Percentiles rank a stretch among this genome's conserved stretches.
Conservation (phyloP, 2,329 filamentous ascomycete genomes). For the Colletotrichum acutatum region DNA sequence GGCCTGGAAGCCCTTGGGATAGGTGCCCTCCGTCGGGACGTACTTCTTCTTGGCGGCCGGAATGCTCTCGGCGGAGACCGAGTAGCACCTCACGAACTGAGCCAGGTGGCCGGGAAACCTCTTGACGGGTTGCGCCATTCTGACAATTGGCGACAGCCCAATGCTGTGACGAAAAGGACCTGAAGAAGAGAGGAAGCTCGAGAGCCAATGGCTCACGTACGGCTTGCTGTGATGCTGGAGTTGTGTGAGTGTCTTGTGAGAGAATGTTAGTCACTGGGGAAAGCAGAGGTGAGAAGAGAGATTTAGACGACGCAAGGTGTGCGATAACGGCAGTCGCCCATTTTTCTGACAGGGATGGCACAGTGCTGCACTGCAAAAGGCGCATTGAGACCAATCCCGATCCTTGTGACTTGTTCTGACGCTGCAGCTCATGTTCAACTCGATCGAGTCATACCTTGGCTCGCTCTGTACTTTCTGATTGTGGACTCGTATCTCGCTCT, state of each 20-base stretch:
- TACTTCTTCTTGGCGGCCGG: slow-evolving; percentile 90
- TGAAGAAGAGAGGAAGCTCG: not conserved
- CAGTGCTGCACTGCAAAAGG: slow-evolving; percentile 1
- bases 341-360: slow-evolving; percentile 24
- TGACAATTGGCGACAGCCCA: slow-evolving; percentile 8
- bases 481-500: too few species aligned
- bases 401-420: not conserved
- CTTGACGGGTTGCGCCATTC: slow-evolving; percentile 35
- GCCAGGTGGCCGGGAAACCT: slow-evolving; percentile 34
- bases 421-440: not conserved
- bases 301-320: slow-evolving; percentile 13
- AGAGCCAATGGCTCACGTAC: slow-evolving; percentile 29
- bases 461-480: too few species aligned
- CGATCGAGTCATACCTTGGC: too few species aligned
- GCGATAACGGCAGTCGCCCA: slow-evolving; percentile 28
- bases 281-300: slow-evolving; percentile 15
- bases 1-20: slow-evolving; percentile 89
- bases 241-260: not conserved
- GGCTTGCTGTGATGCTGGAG: slow-evolving; percentile 1
- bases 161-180: not conserved
- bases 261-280: slow-evolving; percentile 19
- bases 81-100: slow-evolving; percentile 60
- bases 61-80: slow-evolving; percentile 69
- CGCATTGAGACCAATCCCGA: slow-evolving; percentile 1
- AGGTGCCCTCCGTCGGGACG: slow-evolving; percentile 84